Percentiles rank a stretch among this genome's conserved stretches.
phyloP scores from a whole-genome alignment of 805 yeast species.

The Candida awuae region DNA sequence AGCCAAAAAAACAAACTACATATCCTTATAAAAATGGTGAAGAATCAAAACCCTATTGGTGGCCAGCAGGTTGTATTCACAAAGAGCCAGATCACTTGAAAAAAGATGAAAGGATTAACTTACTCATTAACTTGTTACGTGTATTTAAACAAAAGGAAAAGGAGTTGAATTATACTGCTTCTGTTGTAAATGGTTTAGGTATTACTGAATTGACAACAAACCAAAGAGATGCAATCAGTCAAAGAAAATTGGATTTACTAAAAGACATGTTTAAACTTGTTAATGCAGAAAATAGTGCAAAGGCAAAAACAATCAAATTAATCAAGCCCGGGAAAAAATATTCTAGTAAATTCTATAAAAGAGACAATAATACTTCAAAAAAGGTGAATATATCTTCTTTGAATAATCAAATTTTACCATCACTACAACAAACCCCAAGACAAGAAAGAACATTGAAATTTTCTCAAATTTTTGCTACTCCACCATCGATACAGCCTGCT shows the following conservation, averaged over 20 bases:
- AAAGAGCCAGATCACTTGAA: constrained; percentile 67
- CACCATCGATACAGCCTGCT: constrained; percentile 2
- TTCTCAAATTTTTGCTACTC: constrained; percentile 1
- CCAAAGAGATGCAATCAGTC: constrained; percentile 16
- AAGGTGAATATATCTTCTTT: too few species aligned
- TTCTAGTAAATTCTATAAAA: constrained; percentile 19
- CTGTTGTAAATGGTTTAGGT: constrained; percentile 19
- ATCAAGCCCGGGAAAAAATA: constrained; percentile 28
- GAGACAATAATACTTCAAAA: neutral
- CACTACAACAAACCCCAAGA: neutral
- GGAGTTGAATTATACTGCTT: constrained; percentile 20
- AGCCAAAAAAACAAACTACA: constrained; percentile 57
- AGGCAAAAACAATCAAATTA: constrained; percentile 13
- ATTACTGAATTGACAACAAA: constrained; percentile 12
- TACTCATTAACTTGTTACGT: constrained; percentile 37
- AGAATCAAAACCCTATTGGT: constrained; percentile 52
- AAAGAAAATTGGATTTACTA: constrained; percentile 18
- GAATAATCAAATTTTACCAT: too few species aligned
- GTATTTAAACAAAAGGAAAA: constrained; percentile 18
- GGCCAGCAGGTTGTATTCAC: constrained; percentile 57
- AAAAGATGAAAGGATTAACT: constrained; percentile 45
- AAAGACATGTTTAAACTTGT: constrained; percentile 22
- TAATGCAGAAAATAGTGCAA: constrained; percentile 7
- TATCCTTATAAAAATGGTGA: constrained; percentile 55
- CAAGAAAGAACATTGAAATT: neutral